Conservation (phyloP, 2,329 filamentous ascomycete genomes). For the Scleromitrula shiraiana region DNA sequence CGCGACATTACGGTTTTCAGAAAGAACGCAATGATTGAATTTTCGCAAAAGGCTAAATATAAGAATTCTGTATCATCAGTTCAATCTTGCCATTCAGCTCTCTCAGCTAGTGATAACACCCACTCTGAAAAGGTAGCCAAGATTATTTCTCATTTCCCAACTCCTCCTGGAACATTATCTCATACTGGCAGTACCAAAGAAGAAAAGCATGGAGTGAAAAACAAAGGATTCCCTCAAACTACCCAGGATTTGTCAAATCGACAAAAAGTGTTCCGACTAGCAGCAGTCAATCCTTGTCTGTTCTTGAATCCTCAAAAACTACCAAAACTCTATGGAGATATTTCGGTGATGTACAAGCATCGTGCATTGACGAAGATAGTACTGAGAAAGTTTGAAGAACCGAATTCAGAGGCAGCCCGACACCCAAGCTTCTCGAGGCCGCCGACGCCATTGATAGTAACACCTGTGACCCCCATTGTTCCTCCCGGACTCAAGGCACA, state of each 20-base stretch:
- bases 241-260: too few species aligned
- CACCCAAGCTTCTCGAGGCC: not conserved
- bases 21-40: not conserved
- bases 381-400: not conserved
- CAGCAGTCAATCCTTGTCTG: too few species aligned
- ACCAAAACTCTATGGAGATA: not conserved
- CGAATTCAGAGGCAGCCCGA: not conserved
- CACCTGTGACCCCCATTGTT: not conserved
- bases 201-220: not conserved
- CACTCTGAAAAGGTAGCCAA: too few species aligned
- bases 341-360: not conserved
- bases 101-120: not conserved
- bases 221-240: not conserved
- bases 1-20: conserved; percentile 13
- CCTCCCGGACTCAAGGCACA: not conserved
- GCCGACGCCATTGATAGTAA: not conserved
- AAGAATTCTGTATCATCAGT: not conserved
- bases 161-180: not conserved
- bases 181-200: not conserved
- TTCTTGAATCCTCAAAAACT: not conserved
- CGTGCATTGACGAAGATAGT: not conserved
- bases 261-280: too few species aligned
- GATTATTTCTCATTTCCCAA: too few species aligned
- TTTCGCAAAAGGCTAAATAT: not conserved
- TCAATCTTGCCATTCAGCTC: not conserved